Base-by-base conservation (phyloP, 2,329 filamentous ascomycete species). In the Tolypocladium pustulatum region DNA sequence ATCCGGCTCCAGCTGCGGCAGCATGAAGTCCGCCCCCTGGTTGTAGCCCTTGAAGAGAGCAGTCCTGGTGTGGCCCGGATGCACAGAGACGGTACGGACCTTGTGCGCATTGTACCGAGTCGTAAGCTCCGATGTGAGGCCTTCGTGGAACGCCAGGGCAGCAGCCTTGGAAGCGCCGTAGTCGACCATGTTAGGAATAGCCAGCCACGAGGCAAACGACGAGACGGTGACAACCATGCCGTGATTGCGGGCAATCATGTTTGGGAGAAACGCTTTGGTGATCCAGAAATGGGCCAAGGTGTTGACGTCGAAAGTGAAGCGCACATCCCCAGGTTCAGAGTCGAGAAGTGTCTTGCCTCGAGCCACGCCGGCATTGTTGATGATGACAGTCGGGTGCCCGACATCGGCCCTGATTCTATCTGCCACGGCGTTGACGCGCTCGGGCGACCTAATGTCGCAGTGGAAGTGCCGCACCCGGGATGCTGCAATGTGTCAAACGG, bases 171-270 rank as follows among this genome's bases (percentile, higher is more conserved):
- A 81, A 9, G 83, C 78, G 2, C 78, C 76, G 72, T 91, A 91
- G 72, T 90, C 86, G 41, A 86, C 81, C 77, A 89, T 81, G 64
- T 79, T 79, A 3, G 87, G 82, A 0, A 83, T 79, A 1, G 80
- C 75, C 9, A 84, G 64, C 72, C 82, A 89, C 15, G 81, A 80
- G 0, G 87, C 86, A 55, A 83, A 76, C 2, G 81, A 85, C 17
- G 88, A 83, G 27, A 91, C 79, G 0, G 85, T 90, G 27, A 90
- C 85, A 46, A 91, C 70, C 78, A 88, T 88, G 60, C 88, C 88
- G 72, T 91, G 87, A 72, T 90, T 84, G 15, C 67, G 68, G 9
- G 72, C 67, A 56, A 87, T 71, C 79, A 91, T 87, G 63, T 73
- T 68, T 0, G 88, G 88, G 1, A 91, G 74, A 71, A 90, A 90